These are phyloP conservation scores for Backusella australiensis DNA, from an alignment of 192 early-diverging fungal genomes.

Conservation along the genomic window DNA sequence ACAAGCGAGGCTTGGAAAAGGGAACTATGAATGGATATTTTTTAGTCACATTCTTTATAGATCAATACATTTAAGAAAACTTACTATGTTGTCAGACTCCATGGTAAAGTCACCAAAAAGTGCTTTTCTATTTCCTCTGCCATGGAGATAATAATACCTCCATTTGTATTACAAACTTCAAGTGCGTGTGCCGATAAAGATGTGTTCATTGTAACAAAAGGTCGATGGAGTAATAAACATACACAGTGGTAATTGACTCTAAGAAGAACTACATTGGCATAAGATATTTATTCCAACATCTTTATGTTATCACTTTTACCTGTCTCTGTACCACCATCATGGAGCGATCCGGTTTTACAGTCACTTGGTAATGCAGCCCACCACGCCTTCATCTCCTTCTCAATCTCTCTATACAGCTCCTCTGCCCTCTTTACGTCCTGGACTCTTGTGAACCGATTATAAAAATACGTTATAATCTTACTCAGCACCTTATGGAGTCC, in stretches of 20 bases:
- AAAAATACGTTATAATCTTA: conserved; percentile 24
- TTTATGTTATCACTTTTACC: not conserved
- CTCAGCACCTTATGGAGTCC: conserved; percentile 25
- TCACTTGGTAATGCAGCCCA: not conserved
- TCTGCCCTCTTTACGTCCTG: not conserved
- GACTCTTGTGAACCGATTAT: conserved; percentile 21
- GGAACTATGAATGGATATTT: not conserved
- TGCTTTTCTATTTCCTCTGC: conserved; percentile 14
- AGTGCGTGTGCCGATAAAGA: conserved; percentile 6
- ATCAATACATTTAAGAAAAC: not conserved
- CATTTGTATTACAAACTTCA: conserved; percentile 21
- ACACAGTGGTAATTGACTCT: conserved; percentile 26
- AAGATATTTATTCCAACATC: not conserved
- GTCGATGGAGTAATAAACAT: conserved; percentile 30
- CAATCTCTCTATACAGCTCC: conserved; percentile 6
- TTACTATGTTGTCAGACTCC: conserved; percentile 35
- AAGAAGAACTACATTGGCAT: not conserved
- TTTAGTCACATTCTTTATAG: no score
- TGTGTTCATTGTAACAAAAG: conserved; percentile 14
- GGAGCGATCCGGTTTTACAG: not conserved
- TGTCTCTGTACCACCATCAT: not conserved
- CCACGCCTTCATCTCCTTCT: not conserved
- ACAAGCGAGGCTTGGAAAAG: conserved; percentile 32
- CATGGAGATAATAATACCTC: conserved; percentile 20
- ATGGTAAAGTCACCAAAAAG: conserved; percentile 22